Evolutionary conservation across 2,329 filamentous ascomycete genomes (phyloP).

Genomic region (Fusarium sp.): DNA sequence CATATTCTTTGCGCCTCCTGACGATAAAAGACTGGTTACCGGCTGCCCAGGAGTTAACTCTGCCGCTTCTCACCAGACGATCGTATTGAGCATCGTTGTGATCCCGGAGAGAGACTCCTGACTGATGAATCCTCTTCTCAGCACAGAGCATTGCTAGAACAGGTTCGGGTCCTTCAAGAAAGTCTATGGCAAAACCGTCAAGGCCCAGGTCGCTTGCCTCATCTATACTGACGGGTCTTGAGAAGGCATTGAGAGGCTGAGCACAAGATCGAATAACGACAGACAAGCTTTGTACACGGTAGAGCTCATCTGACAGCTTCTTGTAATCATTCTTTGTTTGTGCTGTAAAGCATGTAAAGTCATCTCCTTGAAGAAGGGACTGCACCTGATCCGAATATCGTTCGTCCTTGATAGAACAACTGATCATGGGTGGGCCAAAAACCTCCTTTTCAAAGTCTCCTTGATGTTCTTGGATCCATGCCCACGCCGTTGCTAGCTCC

Average conservation of each 20-base stretch:
- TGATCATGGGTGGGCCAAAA: constrained; percentile 81
- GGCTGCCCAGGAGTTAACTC: constrained; percentile 75
- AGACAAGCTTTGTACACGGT: constrained; percentile 68
- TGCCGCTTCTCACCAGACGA: constrained; percentile 63
- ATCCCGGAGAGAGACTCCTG: constrained; percentile 69
- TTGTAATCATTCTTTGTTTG: constrained; percentile 80
- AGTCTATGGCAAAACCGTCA: constrained; percentile 82
- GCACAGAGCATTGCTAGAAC: constrained; percentile 90
- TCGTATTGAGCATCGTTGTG: constrained; percentile 74
- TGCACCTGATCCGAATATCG: constrained; percentile 67
- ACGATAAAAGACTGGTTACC: constrained; percentile 71
- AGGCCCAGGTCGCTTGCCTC: constrained; percentile 70
- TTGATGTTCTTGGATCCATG: constrained; percentile 81
- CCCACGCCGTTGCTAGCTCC: constrained; percentile 76
- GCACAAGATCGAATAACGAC: constrained; percentile 75
- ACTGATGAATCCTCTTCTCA: constrained; percentile 72
- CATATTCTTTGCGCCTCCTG: constrained; percentile 80
- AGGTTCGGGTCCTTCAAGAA: constrained; percentile 78
- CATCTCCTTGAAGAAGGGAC: constrained; percentile 57
- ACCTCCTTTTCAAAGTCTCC: constrained; percentile 76
- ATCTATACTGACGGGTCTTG: constrained; percentile 60
- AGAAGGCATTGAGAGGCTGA: constrained; percentile 62
- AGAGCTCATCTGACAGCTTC: constrained; percentile 72
- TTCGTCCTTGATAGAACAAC: constrained; percentile 79
- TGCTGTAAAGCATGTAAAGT: constrained; percentile 75